Percentiles rank a stretch among this genome's conserved stretches.
phyloP scores from a whole-genome alignment of 1,284 basidiomycete genomes.

The Psilocybe mexicana region DNA sequence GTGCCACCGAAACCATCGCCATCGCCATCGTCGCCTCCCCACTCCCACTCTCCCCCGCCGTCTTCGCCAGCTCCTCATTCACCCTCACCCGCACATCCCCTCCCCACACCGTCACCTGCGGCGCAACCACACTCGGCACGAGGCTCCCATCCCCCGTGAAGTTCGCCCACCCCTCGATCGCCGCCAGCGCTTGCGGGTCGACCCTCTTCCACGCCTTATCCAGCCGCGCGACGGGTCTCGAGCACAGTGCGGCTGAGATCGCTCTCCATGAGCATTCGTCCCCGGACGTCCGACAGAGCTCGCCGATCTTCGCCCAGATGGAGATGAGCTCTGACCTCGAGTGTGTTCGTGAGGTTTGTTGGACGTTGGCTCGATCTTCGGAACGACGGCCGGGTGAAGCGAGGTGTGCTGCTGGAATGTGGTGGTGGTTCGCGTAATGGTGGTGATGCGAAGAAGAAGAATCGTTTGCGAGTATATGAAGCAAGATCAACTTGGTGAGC shows the following conservation, averaged over 20 bases:
- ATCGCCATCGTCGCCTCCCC: not conserved
- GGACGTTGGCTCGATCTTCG: conserved; percentile 39
- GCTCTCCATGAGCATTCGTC: conserved; percentile 79
- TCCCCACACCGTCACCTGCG: conserved; percentile 66
- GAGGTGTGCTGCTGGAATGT: conserved; percentile 14
- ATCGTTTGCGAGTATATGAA: conserved; percentile 68
- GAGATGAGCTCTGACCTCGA: conserved; percentile 70
- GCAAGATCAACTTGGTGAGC: conserved; percentile 70
- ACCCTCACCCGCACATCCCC: conserved; percentile 50
- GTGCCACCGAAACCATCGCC: conserved; percentile 37
- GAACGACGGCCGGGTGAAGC: conserved; percentile 32
- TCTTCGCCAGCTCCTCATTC: conserved; percentile 43
- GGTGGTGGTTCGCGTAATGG: conserved; percentile 9
- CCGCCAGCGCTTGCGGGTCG: conserved; percentile 53
- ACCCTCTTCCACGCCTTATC: conserved; percentile 79
- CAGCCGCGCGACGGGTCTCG: conserved; percentile 69
- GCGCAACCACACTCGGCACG: conserved; percentile 38
- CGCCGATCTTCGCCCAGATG: conserved; percentile 70
- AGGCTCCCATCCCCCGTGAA: conserved; percentile 32
- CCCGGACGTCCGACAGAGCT: conserved; percentile 63
- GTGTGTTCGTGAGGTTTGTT: conserved; percentile 56
- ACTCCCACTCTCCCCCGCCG: conserved; percentile 30
- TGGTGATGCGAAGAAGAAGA: conserved; percentile 26
- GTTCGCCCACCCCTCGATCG: conserved; percentile 68
- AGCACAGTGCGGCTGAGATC: conserved; percentile 65